A percentile compares a stretch with the other conserved stretches of the same genome.
These are phyloP conservation scores for Colletotrichum sp. DNA, from an alignment of 2,329 filamentous ascomycete species.

Conservation along the genomic window DNA sequence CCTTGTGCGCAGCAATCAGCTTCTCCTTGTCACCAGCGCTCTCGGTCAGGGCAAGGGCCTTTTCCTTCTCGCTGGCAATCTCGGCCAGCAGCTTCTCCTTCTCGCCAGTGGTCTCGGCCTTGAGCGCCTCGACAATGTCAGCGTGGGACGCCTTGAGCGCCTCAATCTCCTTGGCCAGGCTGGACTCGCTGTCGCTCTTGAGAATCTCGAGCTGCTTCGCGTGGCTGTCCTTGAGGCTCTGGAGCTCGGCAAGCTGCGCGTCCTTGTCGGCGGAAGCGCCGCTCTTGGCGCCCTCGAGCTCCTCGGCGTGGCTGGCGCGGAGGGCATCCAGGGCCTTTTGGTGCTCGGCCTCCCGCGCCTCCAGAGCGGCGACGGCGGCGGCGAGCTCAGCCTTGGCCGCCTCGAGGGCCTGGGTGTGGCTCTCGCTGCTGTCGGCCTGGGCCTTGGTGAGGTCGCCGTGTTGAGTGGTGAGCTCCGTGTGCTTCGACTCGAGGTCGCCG, in stretches of 20 bases:
- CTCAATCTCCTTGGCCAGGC: slow-evolving; percentile 45
- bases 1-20: slow-evolving; percentile 33
- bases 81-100: slow-evolving; percentile 40
- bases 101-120: slow-evolving; percentile 43
- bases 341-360: slow-evolving; percentile 57
- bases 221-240: slow-evolving; percentile 60
- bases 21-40: slow-evolving; percentile 43
- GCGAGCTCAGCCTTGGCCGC: slow-evolving; percentile 49
- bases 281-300: slow-evolving; percentile 62
- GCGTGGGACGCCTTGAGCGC: slow-evolving; percentile 49
- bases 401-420: slow-evolving; percentile 47
- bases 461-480: slow-evolving; percentile 31
- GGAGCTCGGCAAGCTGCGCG: slow-evolving; percentile 53
- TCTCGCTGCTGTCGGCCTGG: slow-evolving; percentile 38
- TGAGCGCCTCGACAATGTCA: slow-evolving; percentile 45
- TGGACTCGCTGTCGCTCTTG: slow-evolving; percentile 46
- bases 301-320: slow-evolving; percentile 62
- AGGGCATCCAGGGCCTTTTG: slow-evolving; percentile 61
- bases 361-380: slow-evolving; percentile 49
- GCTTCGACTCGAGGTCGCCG: slow-evolving; percentile 48
- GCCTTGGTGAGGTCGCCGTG: slow-evolving; percentile 34
- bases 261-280: slow-evolving; percentile 54
- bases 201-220: slow-evolving; percentile 52
- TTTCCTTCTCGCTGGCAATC: slow-evolving; percentile 42
- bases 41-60: slow-evolving; percentile 46